A percentile compares a stretch with the other conserved stretches of the same genome.
These are phyloP conservation scores for Sindora glabra DNA, from an alignment of 306 rosid genomes.

Conservation along the genomic window DNA sequence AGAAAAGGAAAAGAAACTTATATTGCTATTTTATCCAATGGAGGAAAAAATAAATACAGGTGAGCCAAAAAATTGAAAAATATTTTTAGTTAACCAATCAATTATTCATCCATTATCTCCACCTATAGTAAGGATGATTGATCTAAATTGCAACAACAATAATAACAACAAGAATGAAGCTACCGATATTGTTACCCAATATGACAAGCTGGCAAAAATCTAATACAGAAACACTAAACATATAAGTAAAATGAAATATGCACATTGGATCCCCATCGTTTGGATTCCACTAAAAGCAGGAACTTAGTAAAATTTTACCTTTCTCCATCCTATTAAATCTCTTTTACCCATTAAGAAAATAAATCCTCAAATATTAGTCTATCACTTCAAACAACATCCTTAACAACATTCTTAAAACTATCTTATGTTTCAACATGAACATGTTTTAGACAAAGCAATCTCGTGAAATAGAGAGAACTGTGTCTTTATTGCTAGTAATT, in stretches of 20 bases:
- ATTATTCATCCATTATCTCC: too few relatives aligned
- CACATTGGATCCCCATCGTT: neutral
- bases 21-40: too few relatives aligned
- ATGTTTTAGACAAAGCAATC: too few relatives aligned
- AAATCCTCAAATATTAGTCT: neutral
- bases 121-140: neutral
- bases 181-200: too few relatives aligned
- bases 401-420: too few relatives aligned
- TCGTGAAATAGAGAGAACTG: neutral
- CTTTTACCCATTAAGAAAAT: neutral
- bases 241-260: neutral
- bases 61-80: slow-evolving; percentile 4
- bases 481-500: neutral
- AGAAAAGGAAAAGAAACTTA: slow-evolving; percentile 13
- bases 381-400: too few relatives aligned
- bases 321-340: too few relatives aligned
- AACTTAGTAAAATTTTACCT: neutral
- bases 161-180: too few relatives aligned
- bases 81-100: slow-evolving; percentile 30
- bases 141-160: neutral
- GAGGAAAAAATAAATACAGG: neutral
- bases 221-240: too few relatives aligned
- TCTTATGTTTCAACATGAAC: too few relatives aligned
- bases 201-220: too few relatives aligned
- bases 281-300: neutral